Percentiles rank a stretch among this genome's conserved stretches.
Evolutionary conservation across 2,329 filamentous ascomycete species (phyloP).

Genomic region (Stemphylium vesicarium): DNA sequence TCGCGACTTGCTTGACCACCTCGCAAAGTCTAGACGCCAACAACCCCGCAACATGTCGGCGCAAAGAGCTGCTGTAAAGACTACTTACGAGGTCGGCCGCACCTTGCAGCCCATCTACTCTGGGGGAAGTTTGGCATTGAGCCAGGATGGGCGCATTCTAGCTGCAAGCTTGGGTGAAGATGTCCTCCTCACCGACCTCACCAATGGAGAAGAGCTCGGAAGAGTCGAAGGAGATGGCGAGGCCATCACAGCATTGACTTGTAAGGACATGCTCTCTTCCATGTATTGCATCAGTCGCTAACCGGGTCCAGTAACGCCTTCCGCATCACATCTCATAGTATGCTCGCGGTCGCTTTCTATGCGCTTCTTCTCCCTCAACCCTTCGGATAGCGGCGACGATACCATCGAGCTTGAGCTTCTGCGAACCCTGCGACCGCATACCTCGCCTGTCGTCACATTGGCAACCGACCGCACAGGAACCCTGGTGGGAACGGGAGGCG

Average conservation of each 20-base stretch:
- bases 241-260: constrained; percentile 73
- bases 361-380: constrained; percentile 81
- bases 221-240: constrained; percentile 83
- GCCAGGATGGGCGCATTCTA: constrained; percentile 79
- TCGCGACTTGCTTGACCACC: constrained; percentile 17
- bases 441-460: constrained; percentile 85
- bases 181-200: constrained; percentile 83
- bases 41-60: constrained; percentile 40
- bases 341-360: constrained; percentile 96
- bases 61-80: constrained; percentile 70
- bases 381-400: constrained; percentile 65
- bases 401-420: constrained; percentile 66
- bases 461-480: constrained; percentile 87
- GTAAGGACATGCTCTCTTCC: constrained; percentile 49
- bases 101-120: constrained; percentile 94
- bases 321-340: constrained; percentile 83
- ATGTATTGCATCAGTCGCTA: constrained; percentile 3
- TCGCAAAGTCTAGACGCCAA: background rate
- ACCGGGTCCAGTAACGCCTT: constrained; percentile 73
- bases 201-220: constrained; percentile 80
- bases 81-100: constrained; percentile 83
- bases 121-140: constrained; percentile 84
- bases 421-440: constrained; percentile 86
- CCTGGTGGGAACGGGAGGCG: constrained; percentile 87
- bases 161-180: constrained; percentile 93